Base-by-base conservation (phyloP, 805 yeast species). In the Saccharomycopsis sp. region DNA sequence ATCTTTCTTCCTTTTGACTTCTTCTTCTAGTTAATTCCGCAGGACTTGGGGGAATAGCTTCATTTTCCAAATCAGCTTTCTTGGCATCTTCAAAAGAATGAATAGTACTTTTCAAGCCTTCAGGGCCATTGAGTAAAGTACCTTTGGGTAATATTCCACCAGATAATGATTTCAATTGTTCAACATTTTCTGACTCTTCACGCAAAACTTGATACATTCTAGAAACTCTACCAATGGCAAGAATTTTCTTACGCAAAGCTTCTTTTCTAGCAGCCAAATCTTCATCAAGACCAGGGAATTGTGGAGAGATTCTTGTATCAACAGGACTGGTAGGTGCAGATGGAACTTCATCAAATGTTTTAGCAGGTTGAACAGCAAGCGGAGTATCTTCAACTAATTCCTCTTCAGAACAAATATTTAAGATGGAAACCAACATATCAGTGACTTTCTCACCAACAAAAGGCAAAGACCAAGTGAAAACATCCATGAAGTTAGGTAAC, bases 401-500 rank as follows among this genome's bases (percentile, higher is more conserved):
- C 55, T 89, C 96, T 55, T 88, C 94, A 0, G 96, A 83, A 63
- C 98, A 89, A 42, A 92, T 84, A 59, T 89, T 89, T 57, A 92
- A 69, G 30, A 89, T 83, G 1, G 92, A 74, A 18, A 86, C 82
- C 55, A 89, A 69, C 81, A 89, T 88, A 57, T 92, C 97, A 12
- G 95, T 84, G 40, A 88, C 83, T 55, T 92, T 85, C 58, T 89
- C 96, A 17, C 96, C 97, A 19, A 92, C 96, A 64, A 92, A 89
- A 5, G 97, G 98, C 42, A 89, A 66, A 2, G 96, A 84, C 97
- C 97, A 92, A 9, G 95, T 81, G 60, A 89, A 89, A 5, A 89
- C 95, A 59, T 92, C 96, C 94, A 88, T 86, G 53, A 88, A 85
- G 58, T 87, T 87, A 5, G 97, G 97, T 50, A 92, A 67, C 86